phyloP scores from a whole-genome alignment of 177 flowering plant genomes.

The Vitis hybrid region DNA sequence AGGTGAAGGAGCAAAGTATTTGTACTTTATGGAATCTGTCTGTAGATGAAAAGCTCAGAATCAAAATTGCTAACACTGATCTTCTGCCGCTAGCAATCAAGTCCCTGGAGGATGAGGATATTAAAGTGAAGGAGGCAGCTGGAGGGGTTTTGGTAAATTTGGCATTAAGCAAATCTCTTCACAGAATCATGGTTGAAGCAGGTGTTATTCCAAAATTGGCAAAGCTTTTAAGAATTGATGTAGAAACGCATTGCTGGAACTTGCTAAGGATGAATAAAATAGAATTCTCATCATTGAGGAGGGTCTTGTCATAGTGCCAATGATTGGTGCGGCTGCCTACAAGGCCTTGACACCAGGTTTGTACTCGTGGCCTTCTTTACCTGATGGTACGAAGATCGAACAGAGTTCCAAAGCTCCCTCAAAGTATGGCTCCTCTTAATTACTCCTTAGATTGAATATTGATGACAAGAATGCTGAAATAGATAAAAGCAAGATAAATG shows the following conservation, averaged over 20 bases:
- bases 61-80: slow-evolving; percentile 54
- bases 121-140: slow-evolving; percentile 71
- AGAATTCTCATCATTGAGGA: slow-evolving; percentile 80
- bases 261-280: slow-evolving; percentile 70
- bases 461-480: slow-evolving; percentile 37
- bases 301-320: slow-evolving; percentile 76
- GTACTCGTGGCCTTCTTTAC: slow-evolving; percentile 81
- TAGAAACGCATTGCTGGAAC: slow-evolving; percentile 63
- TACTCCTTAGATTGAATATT: slow-evolving; percentile 73
- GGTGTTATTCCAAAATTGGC: slow-evolving; percentile 85
- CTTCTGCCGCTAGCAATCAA: slow-evolving; percentile 59
- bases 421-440: slow-evolving; percentile 74
- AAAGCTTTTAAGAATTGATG: slow-evolving; percentile 39
- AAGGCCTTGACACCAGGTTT: slow-evolving; percentile 59
- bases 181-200: slow-evolving; percentile 74
- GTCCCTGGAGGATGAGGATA: slow-evolving; percentile 63
- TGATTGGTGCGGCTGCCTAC: slow-evolving; percentile 74
- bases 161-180: slow-evolving; percentile 55
- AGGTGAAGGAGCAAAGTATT: slow-evolving; percentile 81
- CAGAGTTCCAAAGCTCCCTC: slow-evolving; percentile 50
- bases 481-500: slow-evolving; percentile 73
- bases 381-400: slow-evolving; percentile 80
- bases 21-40: slow-evolving; percentile 85
- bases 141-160: slow-evolving; percentile 85
- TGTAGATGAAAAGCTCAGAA: slow-evolving; percentile 64